Evolutionary conservation across 805 yeast species (phyloP), one percentile per base, ranked within the genome.

Genomic region (Ogataea chonburiensis): DNA sequence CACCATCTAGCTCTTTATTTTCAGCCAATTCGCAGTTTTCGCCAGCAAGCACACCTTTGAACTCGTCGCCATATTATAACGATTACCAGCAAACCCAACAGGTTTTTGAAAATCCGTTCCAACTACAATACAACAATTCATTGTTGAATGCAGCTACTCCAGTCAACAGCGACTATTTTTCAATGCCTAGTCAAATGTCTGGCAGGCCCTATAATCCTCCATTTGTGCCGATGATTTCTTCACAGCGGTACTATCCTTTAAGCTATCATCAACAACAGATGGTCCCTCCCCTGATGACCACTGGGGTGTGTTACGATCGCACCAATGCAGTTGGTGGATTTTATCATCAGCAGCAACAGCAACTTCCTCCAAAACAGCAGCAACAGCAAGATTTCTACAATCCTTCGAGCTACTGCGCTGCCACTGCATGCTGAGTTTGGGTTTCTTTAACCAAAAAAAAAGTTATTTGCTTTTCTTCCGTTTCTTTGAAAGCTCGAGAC

Each of bases 101-200:
- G 41, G 44, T 40, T 18, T 53, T 45, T 36, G 56, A 53, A 23
- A 51, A 47, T 38, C 57, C 56, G 24, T 49, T 38, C 40, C 58
- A 53, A 33, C 17, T 40, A 19, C 45, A 43, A 31, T 50, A 48
- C 36, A 46, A 45, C 34, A 43, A 45, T n/a, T 31, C 48, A 5
- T 18, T 43, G 17, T 15, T 35, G 22, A 39, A 34, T 7, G 45
- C 38, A 6, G 43, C 38, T 17, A 32, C 21, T 14, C 28, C 45
- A 5, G 34, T 33, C 22, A 33, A 28, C 25, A 35, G 30, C 21
- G 49, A 45, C 23, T 45, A 44, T 27, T 42, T 42, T 28, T 35
- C 52, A 5, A 19, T 45, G 20, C 50, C 45, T 27, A 43, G 43
- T 13, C 46, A 46, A 20, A n/a, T 15, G 3, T 28, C 46, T 37